Base-by-base conservation (phyloP, 768 basidiomycete species). In the Galerina marginata region DNA sequence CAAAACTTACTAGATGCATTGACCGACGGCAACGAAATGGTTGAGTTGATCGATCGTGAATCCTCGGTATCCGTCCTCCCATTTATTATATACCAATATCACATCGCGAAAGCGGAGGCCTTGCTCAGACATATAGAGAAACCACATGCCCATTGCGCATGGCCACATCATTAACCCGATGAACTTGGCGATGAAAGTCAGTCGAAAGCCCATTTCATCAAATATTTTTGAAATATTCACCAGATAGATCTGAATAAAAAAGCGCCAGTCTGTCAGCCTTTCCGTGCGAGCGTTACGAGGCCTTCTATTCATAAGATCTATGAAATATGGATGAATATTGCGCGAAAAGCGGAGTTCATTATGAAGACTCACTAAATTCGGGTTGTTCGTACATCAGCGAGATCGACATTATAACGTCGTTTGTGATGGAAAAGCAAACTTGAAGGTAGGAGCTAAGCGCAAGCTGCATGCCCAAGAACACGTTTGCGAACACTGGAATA, bases 391-490 rank as follows among this genome's bases (percentile, higher is more conserved):
- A 81, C 74, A 81, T 81, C 62, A 85, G 69, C 6, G 82, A 74
- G 38, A 85, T 77, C 9, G 81, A 80, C 67, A 83, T 83, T 48
- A 81, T 71, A 20, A 85, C 79, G 51, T 86, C 84, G 50, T 83
- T 84, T 6, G 75, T 75, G 45, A 83, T 82, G 59, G 81, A 86
- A 70, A 86, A 83, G 68, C 85, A 77, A 58, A 81, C 78, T 70
- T 87, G 86, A 12, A 86, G 69, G 59, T 80, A 82, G 4, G 83
- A 82, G 65, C 81, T 83, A 38, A 88, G 74, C 6, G 83, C 74
- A 52, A 86, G 80, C 52, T 86, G 87, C 68, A 88, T 82, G 53
- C 87, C 87, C 37, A 87, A 68, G 64, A 86, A 71, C 39, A 86
- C 83, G 58, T 86, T 86, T 47, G 81, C 60, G 11, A 88, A 74